phyloP scores from a whole-genome alignment of 1,284 basidiomycete genomes.

The Kwoniella shivajii region DNA sequence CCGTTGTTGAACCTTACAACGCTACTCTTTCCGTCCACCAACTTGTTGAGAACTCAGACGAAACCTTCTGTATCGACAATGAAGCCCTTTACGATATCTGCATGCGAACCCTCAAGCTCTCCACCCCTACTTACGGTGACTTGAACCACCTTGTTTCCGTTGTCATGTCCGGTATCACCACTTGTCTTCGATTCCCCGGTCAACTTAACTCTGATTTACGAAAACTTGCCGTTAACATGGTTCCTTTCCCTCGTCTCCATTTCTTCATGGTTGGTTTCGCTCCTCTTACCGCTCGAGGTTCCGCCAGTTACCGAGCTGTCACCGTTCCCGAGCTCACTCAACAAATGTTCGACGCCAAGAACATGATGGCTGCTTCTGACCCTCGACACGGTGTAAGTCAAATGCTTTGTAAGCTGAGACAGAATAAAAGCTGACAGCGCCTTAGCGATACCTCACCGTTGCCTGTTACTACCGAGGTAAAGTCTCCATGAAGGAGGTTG shows the following conservation, averaged over 20 bases:
- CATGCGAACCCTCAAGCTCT: constrained; percentile 93
- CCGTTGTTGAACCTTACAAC: constrained; percentile 67
- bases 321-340: constrained; percentile 94
- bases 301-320: constrained; percentile 91
- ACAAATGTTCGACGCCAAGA: constrained; percentile 98
- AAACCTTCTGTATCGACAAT: constrained; percentile 78
- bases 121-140: constrained; percentile 91
- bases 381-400: constrained; percentile 71
- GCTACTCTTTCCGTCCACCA: constrained; percentile 64
- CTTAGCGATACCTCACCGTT: constrained; percentile 63
- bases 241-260: constrained; percentile 97
- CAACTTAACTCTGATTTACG: constrained; percentile 97
- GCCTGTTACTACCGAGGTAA: constrained; percentile 98
- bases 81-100: constrained; percentile 98
- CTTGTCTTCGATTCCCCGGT: constrained; percentile 77
- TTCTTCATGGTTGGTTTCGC: constrained; percentile 99
- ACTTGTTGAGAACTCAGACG: constrained; percentile 66
- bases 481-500: constrained; percentile 98
- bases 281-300: constrained; percentile 88
- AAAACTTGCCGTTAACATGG: constrained; percentile 99
- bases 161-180: constrained; percentile 83
- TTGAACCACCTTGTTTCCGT: constrained; percentile 96
- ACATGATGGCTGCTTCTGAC: constrained; percentile 94
- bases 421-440: constrained; percentile 11
- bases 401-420: not conserved